Percentiles rank a stretch among this genome's conserved stretches.
These are phyloP conservation scores for Xylaria hypoxylon DNA, from an alignment of 2,329 filamentous ascomycete species.

Conservation along the genomic window DNA sequence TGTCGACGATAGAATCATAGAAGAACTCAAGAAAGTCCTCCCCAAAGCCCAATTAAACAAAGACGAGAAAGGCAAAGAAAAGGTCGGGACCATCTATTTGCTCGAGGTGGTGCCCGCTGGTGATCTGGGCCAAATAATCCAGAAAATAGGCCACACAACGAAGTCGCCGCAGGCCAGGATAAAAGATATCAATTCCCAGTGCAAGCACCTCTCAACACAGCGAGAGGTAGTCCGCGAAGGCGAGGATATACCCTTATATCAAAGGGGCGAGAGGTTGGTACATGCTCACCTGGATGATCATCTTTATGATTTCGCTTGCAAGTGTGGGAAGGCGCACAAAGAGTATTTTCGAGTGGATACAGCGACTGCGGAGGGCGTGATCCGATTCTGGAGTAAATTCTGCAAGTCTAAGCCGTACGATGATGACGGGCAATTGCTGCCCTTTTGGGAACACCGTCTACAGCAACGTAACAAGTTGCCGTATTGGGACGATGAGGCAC, in stretches of 20 bases:
- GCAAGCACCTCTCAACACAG: slow-evolving; percentile 5
- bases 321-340: slow-evolving; percentile 7
- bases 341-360: slow-evolving; percentile 32
- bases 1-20: slow-evolving; percentile 4
- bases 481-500: background rate
- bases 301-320: background rate
- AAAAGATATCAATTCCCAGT: background rate
- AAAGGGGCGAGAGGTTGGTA: slow-evolving; percentile 7
- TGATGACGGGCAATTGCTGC: slow-evolving; percentile 15
- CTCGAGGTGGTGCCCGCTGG: slow-evolving; percentile 2
- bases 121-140: slow-evolving; percentile 13
- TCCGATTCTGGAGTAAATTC: slow-evolving; percentile 26
- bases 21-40: background rate
- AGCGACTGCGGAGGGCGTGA: background rate
- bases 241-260: background rate
- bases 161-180: background rate
- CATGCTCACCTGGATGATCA: slow-evolving; percentile 3
- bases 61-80: no score
- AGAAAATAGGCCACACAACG: slow-evolving; percentile 20
- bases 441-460: slow-evolving; percentile 29
- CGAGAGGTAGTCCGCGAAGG: slow-evolving; percentile 11
- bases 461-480: background rate
- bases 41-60: background rate
- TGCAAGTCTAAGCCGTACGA: slow-evolving; percentile 26
- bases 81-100: slow-evolving; percentile 11